A percentile compares a stretch with the other conserved stretches of the same genome.
Conservation (phyloP, 768 basidiomycete genomes). For the Pisolithus orientalis region DNA sequence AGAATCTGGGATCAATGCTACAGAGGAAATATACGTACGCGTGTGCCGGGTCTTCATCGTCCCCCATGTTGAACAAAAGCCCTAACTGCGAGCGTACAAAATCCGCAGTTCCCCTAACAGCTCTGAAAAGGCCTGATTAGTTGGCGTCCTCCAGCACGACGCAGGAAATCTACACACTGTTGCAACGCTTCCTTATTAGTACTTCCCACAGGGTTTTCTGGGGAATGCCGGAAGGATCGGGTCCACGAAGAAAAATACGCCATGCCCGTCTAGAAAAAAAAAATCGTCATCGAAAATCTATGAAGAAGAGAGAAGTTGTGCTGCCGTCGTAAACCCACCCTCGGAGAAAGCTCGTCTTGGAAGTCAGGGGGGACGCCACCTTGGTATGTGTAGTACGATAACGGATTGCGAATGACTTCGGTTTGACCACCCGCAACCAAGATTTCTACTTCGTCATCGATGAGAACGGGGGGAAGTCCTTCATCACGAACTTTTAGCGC, state of each 20-base stretch:
- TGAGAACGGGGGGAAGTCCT: conserved; percentile 18
- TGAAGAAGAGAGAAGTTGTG: neutral
- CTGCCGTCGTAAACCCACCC: conserved; percentile 2
- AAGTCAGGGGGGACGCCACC: conserved; percentile 16
- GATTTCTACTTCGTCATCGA: conserved; percentile 8
- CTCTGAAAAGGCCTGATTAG: neutral
- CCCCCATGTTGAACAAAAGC: conserved; percentile 13
- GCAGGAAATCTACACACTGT: conserved; percentile 5
- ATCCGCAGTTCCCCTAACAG: neutral
- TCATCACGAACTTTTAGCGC: conserved; percentile 12
- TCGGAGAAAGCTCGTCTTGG: neutral
- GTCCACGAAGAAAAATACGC: conserved; percentile 18
- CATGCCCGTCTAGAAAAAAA: conserved; percentile 3
- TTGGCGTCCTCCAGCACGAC: neutral
- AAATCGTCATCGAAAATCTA: neutral
- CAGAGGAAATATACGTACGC: conserved; percentile 2
- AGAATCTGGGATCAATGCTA: neutral
- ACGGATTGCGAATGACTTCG: conserved; percentile 13
- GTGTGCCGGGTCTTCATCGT: conserved; percentile 6
- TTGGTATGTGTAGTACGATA: conserved; percentile 11
- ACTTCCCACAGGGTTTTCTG: conserved; percentile 5
- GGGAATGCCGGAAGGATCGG: conserved; percentile 14
- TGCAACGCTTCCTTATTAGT: conserved; percentile 12
- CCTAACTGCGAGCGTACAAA: conserved; percentile 11
- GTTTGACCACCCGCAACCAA: conserved; percentile 1